These are phyloP conservation scores for Rostrohypoxylon terebratum DNA, from an alignment of 495 filamentous ascomycete species.

Conservation along the genomic window DNA sequence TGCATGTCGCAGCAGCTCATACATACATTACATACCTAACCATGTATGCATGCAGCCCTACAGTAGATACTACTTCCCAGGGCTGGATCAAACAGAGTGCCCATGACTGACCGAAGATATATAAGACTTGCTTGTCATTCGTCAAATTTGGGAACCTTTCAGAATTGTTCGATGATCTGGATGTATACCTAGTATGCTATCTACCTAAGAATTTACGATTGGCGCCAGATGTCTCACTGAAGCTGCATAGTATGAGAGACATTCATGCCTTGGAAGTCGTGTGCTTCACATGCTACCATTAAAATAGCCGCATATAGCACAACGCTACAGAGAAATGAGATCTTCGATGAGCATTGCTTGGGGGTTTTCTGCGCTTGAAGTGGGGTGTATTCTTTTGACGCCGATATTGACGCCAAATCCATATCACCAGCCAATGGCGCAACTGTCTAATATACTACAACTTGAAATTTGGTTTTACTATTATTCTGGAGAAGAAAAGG, in stretches of 20 bases:
- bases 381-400: not conserved
- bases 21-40: slow-evolving; percentile 10
- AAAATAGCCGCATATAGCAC: not conserved
- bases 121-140: slow-evolving; percentile 7
- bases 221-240: slow-evolving; percentile 8
- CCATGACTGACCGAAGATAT: slow-evolving; percentile 40
- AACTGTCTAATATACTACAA: not conserved
- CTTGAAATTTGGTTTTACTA: not conserved
- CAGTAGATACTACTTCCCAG: slow-evolving; percentile 20
- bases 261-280: not conserved
- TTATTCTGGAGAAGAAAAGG: not conserved
- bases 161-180: slow-evolving; percentile 1
- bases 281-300: not conserved
- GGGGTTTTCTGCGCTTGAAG: not conserved
- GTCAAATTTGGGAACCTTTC: slow-evolving; percentile 17
- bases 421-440: not conserved
- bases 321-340: not conserved
- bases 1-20: slow-evolving; percentile 36
- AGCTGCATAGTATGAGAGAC: slow-evolving; percentile 4
- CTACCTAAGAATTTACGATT: not conserved
- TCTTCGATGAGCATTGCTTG: not conserved
- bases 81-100: slow-evolving; percentile 25
- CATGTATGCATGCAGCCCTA: slow-evolving; percentile 42
- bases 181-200: slow-evolving; percentile 5
- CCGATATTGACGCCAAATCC: not conserved